These are phyloP conservation scores for Tricladium varicosporioides DNA, from an alignment of 2,329 filamentous ascomycete species.

Conservation along the genomic window DNA sequence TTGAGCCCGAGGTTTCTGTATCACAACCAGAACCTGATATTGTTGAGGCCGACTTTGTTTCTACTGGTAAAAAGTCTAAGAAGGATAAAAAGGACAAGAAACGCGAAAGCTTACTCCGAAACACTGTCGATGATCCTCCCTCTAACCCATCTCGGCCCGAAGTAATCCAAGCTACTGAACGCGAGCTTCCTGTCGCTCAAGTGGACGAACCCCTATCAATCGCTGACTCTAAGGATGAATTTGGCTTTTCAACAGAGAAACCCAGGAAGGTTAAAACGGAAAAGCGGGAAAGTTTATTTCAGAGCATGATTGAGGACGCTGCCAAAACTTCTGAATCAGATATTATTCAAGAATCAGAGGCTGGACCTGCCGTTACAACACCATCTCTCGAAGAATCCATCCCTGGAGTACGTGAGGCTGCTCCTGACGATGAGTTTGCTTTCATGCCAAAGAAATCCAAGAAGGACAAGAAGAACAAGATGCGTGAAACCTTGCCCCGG, in stretches of 20 bases:
- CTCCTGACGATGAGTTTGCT: background rate
- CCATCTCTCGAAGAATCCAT: background rate
- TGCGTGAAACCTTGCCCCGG: slow-evolving; percentile 6
- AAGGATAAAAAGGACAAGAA: slow-evolving; percentile 39
- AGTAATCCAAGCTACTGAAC: background rate
- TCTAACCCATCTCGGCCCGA: background rate
- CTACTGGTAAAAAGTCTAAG: slow-evolving; percentile 37
- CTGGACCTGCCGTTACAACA: background rate
- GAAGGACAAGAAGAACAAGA: slow-evolving; percentile 13
- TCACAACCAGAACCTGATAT: too few species aligned
- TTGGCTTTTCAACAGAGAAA: slow-evolving; percentile 3
- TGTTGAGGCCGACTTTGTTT: background rate
- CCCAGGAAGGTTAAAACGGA: slow-evolving; percentile 39
- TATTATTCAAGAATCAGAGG: slow-evolving; percentile 12
- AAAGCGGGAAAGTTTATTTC: slow-evolving; percentile 6
- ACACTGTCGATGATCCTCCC: background rate
- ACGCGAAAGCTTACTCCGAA: slow-evolving; percentile 1
- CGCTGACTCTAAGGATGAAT: background rate
- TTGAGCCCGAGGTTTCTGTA: too few species aligned
- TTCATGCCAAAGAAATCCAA: slow-evolving; percentile 10
- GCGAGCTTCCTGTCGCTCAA: background rate
- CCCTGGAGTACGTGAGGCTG: background rate
- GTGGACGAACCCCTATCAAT: background rate
- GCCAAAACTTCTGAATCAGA: background rate
- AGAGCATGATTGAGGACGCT: background rate